Evolutionary conservation across 1,139 yeast species (phyloP), one percentile per base, ranked within the genome.

Genomic region (Zygotorulaspora mrakii): DNA sequence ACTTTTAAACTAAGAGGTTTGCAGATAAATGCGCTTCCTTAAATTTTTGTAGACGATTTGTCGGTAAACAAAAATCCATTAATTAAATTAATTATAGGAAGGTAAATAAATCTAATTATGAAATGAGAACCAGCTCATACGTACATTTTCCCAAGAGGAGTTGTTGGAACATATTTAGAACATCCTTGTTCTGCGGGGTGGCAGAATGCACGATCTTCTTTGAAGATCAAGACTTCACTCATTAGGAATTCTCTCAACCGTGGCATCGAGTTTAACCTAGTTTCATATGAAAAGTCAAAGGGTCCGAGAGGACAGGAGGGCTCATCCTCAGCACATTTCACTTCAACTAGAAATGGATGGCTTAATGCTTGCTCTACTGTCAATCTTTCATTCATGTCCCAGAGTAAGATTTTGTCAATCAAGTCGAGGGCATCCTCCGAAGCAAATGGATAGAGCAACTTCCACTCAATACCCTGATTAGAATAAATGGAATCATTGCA

Each of bases 211-310:
- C 43, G 44, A 10, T 49, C 44, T 18, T 40, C 36, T 38, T 53
- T 52, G 41, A 60, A 59, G 11, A 35, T 33, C 11, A 40, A 38
- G 3, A 61, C 63, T 45, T 61, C 66, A 11, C 49, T 48, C 10
- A 45, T 36, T 7, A 61, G 37, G 33, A 48, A 50, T 16, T 53
- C 51, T 35, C 64, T 54, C 25, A 61, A 43, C 14, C 48, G 43
- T 7, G 42, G 40, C 62, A 61, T 58, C 57, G 70, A 51, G 13
- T 45, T 43, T 7, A 60, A 42, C 6, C 51, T 38, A 3, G 43
- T 33, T 56, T 83, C 94, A 57, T 79, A 81, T 22, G 77, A 69
- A 50, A 79, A 81, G 53, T 80, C 80, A 57, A 83, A 83, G 1
- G 67, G 59, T 3, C 65, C 64, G 9, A 50, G 42, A 0, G 55